phyloP scores from a whole-genome alignment of 2,329 filamentous ascomycete species.

The Plenodomus biglobosus region DNA sequence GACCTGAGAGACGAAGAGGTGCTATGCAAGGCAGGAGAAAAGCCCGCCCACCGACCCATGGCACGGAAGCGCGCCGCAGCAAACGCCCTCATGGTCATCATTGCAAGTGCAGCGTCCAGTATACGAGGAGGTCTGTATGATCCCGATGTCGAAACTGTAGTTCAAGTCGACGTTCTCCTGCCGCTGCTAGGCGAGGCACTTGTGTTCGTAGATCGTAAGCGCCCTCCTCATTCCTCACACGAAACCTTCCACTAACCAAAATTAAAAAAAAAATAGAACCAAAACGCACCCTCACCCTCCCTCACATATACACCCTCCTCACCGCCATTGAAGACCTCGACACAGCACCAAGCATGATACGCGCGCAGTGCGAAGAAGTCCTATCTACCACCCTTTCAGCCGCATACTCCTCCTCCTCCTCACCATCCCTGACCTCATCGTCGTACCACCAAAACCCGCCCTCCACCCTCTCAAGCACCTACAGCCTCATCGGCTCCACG shows the following conservation, averaged over 20 bases:
- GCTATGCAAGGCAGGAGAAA: slow-evolving; percentile 38
- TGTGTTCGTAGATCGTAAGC: slow-evolving; percentile 64
- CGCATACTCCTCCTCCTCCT: too few species aligned
- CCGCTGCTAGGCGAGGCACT: slow-evolving; percentile 81
- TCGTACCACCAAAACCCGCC: slow-evolving; percentile 60
- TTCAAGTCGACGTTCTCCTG: slow-evolving; percentile 84
- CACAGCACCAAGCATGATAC: slow-evolving; percentile 72
- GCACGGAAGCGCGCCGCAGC: slow-evolving; percentile 70
- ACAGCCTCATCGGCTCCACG: slow-evolving; percentile 72
- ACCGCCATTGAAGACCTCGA: slow-evolving; percentile 79
- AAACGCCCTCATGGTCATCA: slow-evolving; percentile 75
- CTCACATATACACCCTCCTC: slow-evolving; percentile 73
- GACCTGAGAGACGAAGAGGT: slow-evolving; percentile 76
- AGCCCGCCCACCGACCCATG: slow-evolving; percentile 54
- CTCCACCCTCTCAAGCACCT: slow-evolving; percentile 57
- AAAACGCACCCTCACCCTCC: slow-evolving; percentile 62
- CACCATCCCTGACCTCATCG: slow-evolving; percentile 7
- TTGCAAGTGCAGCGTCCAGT: slow-evolving; percentile 83
- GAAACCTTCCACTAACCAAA: slow-evolving; percentile 22
- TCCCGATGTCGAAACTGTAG: slow-evolving; percentile 74
- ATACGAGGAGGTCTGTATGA: slow-evolving; percentile 91
- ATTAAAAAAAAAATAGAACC: slow-evolving; percentile 45
- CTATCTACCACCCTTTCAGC: slow-evolving; percentile 74
- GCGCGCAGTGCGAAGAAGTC: slow-evolving; percentile 74
- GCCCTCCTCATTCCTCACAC: slow-evolving; percentile 23